These are phyloP conservation scores for Scheffersomyces amazonensis DNA, from an alignment of 805 yeast genomes.

Conservation along the genomic window DNA sequence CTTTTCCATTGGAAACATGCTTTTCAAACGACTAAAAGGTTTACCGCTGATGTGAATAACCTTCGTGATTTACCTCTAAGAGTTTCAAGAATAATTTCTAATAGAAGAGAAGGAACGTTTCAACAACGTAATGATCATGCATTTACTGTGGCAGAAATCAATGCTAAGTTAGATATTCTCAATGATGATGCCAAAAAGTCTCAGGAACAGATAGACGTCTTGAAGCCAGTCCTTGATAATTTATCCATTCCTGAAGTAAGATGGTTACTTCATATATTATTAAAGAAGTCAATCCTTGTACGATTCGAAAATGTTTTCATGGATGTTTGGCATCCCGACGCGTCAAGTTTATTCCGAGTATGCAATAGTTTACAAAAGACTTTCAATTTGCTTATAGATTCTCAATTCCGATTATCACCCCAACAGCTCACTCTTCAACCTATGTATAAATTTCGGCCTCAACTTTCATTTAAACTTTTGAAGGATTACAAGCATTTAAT, in stretches of 20 bases:
- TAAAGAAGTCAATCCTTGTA: conserved; percentile 59
- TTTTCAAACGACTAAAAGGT: conserved; percentile 29
- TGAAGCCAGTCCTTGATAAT: conserved; percentile 48
- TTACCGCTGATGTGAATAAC: conserved; percentile 43
- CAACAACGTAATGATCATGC: conserved; percentile 4
- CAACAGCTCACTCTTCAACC: conserved; percentile 41
- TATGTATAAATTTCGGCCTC: conserved; percentile 69
- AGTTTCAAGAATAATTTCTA: conserved; percentile 48
- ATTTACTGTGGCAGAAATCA: conserved; percentile 27
- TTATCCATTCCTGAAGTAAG: conserved; percentile 62
- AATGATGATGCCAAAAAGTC: conserved; percentile 15
- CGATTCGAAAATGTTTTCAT: conserved; percentile 60
- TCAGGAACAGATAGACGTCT: conserved; percentile 38
- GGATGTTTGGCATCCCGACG: conserved; percentile 75
- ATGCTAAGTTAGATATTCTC: conserved; percentile 26
- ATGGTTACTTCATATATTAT: conserved; percentile 65
- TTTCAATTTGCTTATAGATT: conserved; percentile 54
- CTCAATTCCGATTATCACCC: conserved; percentile 38
- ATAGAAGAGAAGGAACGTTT: conserved; percentile 50
- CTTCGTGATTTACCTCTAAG: conserved; percentile 44
- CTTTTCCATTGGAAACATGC: conserved; percentile 35
- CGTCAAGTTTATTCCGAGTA: conserved; percentile 58
- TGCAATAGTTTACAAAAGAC: conserved; percentile 63
- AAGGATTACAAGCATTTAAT: conserved; percentile 46
- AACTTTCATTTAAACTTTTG: conserved; percentile 58